A percentile compares a stretch with the other conserved stretches of the same genome.
phyloP scores from a whole-genome alignment of 768 basidiomycete genomes.

The Scleroderma bovista region DNA sequence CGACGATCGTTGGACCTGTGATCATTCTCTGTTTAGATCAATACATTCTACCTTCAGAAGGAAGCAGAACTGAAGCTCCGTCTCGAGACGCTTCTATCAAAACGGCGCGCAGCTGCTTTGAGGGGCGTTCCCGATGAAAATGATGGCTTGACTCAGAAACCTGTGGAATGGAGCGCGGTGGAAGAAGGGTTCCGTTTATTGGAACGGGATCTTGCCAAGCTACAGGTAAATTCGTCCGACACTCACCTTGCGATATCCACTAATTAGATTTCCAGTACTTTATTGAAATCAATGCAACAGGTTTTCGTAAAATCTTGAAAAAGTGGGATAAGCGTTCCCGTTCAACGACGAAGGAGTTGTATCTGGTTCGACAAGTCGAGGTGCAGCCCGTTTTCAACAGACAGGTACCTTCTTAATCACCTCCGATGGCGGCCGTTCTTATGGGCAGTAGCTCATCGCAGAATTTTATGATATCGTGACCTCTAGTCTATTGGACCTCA shows the following conservation, averaged over 20 bases:
- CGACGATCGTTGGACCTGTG: conserved; percentile 1
- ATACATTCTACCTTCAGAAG: conserved; percentile 95
- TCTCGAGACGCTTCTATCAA: conserved; percentile 88
- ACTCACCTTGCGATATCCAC: conserved; percentile 7
- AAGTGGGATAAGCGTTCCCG: conserved; percentile 98
- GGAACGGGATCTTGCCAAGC: conserved; percentile 89
- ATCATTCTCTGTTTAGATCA: conserved; percentile 59
- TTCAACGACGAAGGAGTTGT: conserved; percentile 93
- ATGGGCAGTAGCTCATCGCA: conserved; percentile 69
- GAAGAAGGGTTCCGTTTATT: conserved; percentile 94
- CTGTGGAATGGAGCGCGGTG: conserved; percentile 92
- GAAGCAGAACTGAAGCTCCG: conserved; percentile 91
- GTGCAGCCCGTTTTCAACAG: conserved; percentile 98
- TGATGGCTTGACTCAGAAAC: conserved; percentile 49
- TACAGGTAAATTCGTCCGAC: conserved; percentile 60
- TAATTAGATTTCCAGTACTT: conserved; percentile 63
- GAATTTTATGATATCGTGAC: conserved; percentile 92
- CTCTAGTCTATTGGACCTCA: conserved; percentile 72
- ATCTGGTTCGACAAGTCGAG: conserved; percentile 93
- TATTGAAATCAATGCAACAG: conserved; percentile 94
- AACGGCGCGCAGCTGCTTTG: conserved; percentile 79
- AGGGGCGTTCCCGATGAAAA: conserved; percentile 62
- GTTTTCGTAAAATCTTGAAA: conserved; percentile 95
- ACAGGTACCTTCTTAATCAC: conserved; percentile 50
- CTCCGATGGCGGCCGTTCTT: conserved; percentile 7